A percentile compares a stretch with the other conserved stretches of the same genome.
Evolutionary conservation across 441 rosid species (phyloP).

Genomic region (Croton laevigatus): DNA sequence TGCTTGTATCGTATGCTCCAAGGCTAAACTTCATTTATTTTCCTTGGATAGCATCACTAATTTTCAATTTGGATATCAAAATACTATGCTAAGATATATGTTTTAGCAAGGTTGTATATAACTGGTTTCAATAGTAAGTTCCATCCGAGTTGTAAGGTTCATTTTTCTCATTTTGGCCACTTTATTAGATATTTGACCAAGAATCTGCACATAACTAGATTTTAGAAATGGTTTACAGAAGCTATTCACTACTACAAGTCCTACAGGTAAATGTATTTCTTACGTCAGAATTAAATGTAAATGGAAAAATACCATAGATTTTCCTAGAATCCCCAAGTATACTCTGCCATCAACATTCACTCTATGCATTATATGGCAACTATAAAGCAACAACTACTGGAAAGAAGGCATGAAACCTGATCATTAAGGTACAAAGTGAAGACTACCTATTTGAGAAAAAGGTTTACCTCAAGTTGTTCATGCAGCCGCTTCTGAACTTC

Average conservation of each 20-base stretch:
- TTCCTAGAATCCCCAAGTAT: background rate
- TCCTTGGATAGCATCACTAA: background rate
- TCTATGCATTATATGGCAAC: background rate
- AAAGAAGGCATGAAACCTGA: background rate
- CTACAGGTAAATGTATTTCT: background rate
- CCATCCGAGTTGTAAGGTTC: background rate
- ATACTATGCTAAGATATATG: too few relatives aligned
- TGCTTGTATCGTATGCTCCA: background rate
- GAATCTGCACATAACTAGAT: background rate
- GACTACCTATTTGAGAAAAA: slow-evolving; percentile 1
- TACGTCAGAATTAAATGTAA: background rate
- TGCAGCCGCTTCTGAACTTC: slow-evolving; percentile 93
- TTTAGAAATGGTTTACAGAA: background rate
- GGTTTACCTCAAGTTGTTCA: slow-evolving; percentile 86
- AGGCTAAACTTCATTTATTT: background rate
- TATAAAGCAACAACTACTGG: background rate
- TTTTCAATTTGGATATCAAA: background rate
- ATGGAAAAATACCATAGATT: background rate
- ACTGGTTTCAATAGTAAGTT: background rate
- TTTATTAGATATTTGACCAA: background rate
- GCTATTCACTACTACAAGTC: background rate
- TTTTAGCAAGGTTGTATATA: background rate
- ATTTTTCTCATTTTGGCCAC: background rate
- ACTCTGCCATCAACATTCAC: background rate
- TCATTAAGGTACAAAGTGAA: background rate